Evolutionary conservation across 768 basidiomycete species (phyloP), one percentile per base, ranked within the genome.

Genomic region (Leccinum olivaceopallidum): DNA sequence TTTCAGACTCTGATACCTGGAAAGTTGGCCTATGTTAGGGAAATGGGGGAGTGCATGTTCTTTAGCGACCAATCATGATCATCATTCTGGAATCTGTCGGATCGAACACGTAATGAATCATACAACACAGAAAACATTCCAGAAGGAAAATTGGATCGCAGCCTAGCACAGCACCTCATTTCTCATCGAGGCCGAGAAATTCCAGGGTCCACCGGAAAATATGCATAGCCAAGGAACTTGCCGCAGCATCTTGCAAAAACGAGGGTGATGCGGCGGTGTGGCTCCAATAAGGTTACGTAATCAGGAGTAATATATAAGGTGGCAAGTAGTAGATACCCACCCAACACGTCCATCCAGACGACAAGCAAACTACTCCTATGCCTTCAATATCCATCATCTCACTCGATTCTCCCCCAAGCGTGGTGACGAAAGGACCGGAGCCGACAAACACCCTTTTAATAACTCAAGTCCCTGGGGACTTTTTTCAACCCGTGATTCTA

Each of bases 361-460:
- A 59, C 37, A 47, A 20, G 16, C 52, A 24, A 62, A 22, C 52
- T 18, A 49, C 55, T 39, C 32, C 24, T 53, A 69, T 68, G 65
- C 66, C 73, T 20, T 74, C 73, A 16, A 65, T 76, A 63, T 71
- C 71, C 30, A 68, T 74, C 59, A 60, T 69, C 47, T 65, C 71
- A 0, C 53, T 61, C 9, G 62, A 64, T 32, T 52, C 57, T 22
- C 57, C 58, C 9, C 13, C 18, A 2, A 55, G 44, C 10, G 1
- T 34, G 13, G 55, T 59, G 3, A 22, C 57, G 0, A 65, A 56
- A 28, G 57, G 55, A 28, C 50, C 57, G 1, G 64, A 69, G 44
- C 16, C 69, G 16, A 96, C 95, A 34, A 98, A 98, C 75, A 91
- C 95, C 0, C 79, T 98, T 32, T 82, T 94, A 44, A 82, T 98